Evolutionary conservation across 805 yeast genomes (phyloP).

Genomic region (Myxozyma geophila): DNA sequence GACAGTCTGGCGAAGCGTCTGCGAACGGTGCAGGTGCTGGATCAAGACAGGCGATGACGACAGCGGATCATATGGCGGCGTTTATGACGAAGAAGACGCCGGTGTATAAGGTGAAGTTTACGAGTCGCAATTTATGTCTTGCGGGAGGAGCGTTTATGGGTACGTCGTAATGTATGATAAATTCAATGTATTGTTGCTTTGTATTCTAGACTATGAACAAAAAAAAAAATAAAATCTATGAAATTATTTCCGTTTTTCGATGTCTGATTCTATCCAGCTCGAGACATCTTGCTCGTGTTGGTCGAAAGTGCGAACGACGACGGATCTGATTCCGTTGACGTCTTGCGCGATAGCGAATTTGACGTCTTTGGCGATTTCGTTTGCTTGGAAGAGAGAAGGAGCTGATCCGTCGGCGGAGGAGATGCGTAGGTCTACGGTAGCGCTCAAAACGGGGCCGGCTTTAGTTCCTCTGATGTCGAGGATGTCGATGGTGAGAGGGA

Average conservation of each 20-base stretch:
- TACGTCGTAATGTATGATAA: slow-evolving; percentile 12
- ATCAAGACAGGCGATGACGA: slow-evolving; percentile 67
- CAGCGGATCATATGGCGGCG: slow-evolving; percentile 89
- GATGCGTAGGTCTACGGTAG: slow-evolving; percentile 28
- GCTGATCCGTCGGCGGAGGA: not conserved
- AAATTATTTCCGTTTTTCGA: not conserved
- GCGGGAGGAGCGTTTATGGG: slow-evolving; percentile 88
- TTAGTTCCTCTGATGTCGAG: slow-evolving; percentile 29
- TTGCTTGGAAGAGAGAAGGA: slow-evolving; percentile 22
- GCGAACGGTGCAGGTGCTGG: slow-evolving; percentile 33
- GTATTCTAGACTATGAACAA: not conserved
- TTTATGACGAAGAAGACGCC: slow-evolving; percentile 94
- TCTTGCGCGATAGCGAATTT: slow-evolving; percentile 15
- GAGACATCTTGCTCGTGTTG: slow-evolving; percentile 15
- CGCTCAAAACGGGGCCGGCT: slow-evolving; percentile 32
- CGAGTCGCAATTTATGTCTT: slow-evolving; percentile 84
- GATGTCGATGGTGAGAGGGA: slow-evolving; percentile 1
- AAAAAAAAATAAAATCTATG: not conserved
- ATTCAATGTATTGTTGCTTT: not conserved
- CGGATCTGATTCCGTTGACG: slow-evolving; percentile 20
- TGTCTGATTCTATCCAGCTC: slow-evolving; percentile 21
- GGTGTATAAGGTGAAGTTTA: slow-evolving; percentile 88
- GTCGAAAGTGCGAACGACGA: slow-evolving; percentile 28
- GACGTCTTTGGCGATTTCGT: slow-evolving; percentile 16
- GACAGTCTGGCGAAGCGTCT: slow-evolving; percentile 18